Evolutionary conservation across 2,329 filamentous ascomycete genomes (phyloP).

Genomic region (Xylariomycetidae sp.): DNA sequence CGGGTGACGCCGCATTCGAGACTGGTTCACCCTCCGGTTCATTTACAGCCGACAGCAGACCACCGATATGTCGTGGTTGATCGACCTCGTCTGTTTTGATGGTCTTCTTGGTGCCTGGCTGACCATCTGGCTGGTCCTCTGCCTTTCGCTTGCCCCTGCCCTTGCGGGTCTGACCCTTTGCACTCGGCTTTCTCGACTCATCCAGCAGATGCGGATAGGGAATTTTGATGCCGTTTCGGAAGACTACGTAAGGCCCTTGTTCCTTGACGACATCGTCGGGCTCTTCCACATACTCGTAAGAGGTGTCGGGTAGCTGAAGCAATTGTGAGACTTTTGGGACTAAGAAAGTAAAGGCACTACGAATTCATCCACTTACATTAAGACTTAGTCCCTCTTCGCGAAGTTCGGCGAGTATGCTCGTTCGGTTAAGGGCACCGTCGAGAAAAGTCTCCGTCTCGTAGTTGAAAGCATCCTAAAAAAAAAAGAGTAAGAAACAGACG

Average conservation of each 20-base stretch:
- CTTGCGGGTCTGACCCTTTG: slow-evolving; percentile 29
- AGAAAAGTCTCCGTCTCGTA: slow-evolving; percentile 23
- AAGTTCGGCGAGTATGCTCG: slow-evolving; percentile 21
- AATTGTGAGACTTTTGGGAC: slow-evolving; percentile 5
- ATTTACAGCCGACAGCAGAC: slow-evolving; percentile 30
- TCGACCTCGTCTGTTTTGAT: slow-evolving; percentile 29
- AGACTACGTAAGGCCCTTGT: slow-evolving; percentile 22
- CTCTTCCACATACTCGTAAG: slow-evolving; percentile 21
- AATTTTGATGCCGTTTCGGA: slow-evolving; percentile 25
- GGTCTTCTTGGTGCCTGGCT: slow-evolving; percentile 46
- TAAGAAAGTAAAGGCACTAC: slow-evolving; percentile 1
- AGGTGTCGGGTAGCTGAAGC: slow-evolving; percentile 20
- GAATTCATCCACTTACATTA: slow-evolving; percentile 20
- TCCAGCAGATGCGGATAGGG: slow-evolving; percentile 28
- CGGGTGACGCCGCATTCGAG: slow-evolving; percentile 27
- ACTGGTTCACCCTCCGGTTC: slow-evolving; percentile 27
- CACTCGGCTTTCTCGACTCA: slow-evolving; percentile 27
- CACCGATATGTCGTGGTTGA: slow-evolving; percentile 36
- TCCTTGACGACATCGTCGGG: slow-evolving; percentile 15
- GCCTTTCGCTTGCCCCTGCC: slow-evolving; percentile 45
- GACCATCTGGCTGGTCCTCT: slow-evolving; percentile 43
- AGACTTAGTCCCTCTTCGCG: slow-evolving; percentile 18
- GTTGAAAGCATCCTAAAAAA: slow-evolving; percentile 21
- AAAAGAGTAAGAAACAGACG: slow-evolving; percentile 1
- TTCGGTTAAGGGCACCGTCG: slow-evolving; percentile 23